Percentiles rank a stretch among this genome's conserved stretches.
phyloP scores from a whole-genome alignment of 2,329 filamentous ascomycete species.

The Immersiporthe knoxdaviesiana region DNA sequence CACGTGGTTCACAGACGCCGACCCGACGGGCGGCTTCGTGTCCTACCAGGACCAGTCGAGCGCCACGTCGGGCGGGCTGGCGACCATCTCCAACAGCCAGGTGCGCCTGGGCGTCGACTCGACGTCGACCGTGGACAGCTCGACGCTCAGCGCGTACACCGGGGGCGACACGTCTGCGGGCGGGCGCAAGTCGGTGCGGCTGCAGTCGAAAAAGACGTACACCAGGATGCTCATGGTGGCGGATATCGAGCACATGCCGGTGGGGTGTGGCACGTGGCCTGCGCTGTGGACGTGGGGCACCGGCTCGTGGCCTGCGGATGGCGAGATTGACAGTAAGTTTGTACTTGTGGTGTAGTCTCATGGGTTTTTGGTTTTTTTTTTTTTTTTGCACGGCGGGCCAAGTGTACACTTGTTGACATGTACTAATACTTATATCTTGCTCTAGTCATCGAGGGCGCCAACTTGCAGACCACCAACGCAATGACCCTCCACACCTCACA shows the following conservation, averaged over 20 bases:
- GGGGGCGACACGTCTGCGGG: constrained; percentile 5
- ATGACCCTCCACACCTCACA: constrained; percentile 70
- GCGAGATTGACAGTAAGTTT: constrained; percentile 71
- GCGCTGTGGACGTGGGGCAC: constrained; percentile 71
- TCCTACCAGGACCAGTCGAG: constrained; percentile 62
- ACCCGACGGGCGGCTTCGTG: constrained; percentile 78
- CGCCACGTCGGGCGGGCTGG: constrained; percentile 61
- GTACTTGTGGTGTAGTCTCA: too few species aligned
- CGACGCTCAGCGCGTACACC: not conserved
- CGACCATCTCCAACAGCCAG: constrained; percentile 54
- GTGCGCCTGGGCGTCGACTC: constrained; percentile 73
- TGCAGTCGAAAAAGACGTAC: constrained; percentile 64
- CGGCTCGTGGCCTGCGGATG: constrained; percentile 67
- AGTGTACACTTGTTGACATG: too few species aligned
- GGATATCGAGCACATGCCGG: constrained; percentile 77
- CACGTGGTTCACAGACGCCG: constrained; percentile 57
- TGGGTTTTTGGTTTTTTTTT: too few species aligned
- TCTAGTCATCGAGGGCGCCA: constrained; percentile 72
- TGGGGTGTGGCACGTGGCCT: constrained; percentile 77
- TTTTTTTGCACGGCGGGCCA: too few species aligned
- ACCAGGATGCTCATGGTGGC: constrained; percentile 71
- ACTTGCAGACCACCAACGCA: constrained; percentile 59
- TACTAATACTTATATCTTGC: too few species aligned
- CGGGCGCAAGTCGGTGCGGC: constrained; percentile 11
- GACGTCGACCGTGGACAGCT: constrained; percentile 17